Percentiles rank a stretch among this genome's conserved stretches.
phyloP scores from a whole-genome alignment of 2,329 filamentous ascomycete species.

The Botrytis medusae region DNA sequence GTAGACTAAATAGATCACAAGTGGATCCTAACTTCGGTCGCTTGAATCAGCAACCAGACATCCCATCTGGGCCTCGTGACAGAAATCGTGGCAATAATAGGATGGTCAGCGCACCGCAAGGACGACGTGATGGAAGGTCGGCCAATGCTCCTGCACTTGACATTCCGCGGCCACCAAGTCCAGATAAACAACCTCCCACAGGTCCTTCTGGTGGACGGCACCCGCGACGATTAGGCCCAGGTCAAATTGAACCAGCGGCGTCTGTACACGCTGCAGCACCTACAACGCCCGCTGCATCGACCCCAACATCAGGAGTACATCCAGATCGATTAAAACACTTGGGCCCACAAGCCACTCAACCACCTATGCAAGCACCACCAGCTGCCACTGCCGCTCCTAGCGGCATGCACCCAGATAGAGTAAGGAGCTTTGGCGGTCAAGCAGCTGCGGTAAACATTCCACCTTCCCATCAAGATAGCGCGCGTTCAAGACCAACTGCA shows the following conservation, averaged over 20 bases:
- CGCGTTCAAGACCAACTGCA: conserved; percentile 39
- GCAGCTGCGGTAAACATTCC: conserved; percentile 35
- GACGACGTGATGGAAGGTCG: conserved; percentile 31
- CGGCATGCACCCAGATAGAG: conserved; percentile 39
- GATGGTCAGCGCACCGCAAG: conserved; percentile 25
- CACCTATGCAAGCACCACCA: conserved; percentile 41
- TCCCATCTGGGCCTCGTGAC: conserved; percentile 57
- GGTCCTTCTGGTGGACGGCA: conserved; percentile 38
- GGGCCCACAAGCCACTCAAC: conserved; percentile 38
- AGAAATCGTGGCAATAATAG: conserved; percentile 45
- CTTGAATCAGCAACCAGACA: conserved; percentile 52
- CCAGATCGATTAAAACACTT: conserved; percentile 50
- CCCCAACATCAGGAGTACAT: conserved; percentile 32
- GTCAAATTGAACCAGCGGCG: conserved; percentile 33
- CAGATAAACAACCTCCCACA: conserved; percentile 40
- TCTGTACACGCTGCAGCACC: conserved; percentile 31
- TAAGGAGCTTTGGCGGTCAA: conserved; percentile 33
- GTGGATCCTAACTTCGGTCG: conserved; percentile 64
- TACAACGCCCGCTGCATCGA: conserved; percentile 35
- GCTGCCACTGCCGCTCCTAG: conserved; percentile 35
- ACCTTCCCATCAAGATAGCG: conserved; percentile 39
- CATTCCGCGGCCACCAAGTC: conserved; percentile 36
- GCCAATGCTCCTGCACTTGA: conserved; percentile 25
- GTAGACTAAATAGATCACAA: conserved; percentile 47
- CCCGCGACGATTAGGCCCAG: conserved; percentile 31